A percentile compares a stretch with the other conserved stretches of the same genome.
Conservation (phyloP, 495 filamentous ascomycete species). For the Podospora pseudoanserina region DNA sequence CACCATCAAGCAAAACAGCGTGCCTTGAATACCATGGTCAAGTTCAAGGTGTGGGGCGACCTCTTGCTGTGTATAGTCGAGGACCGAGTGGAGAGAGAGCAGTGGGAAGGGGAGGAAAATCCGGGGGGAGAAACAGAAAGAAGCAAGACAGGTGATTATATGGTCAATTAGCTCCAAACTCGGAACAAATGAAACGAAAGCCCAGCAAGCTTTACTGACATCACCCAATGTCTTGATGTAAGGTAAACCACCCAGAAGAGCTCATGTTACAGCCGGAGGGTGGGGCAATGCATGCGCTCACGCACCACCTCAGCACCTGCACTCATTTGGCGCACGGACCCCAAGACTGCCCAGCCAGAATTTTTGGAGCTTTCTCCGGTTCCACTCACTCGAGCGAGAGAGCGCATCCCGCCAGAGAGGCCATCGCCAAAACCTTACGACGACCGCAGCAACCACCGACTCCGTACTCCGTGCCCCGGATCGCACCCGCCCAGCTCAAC, state of each 20-base stretch:
- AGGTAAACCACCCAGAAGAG: neutral
- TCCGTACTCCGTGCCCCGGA: too few species aligned
- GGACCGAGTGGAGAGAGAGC: too few species aligned
- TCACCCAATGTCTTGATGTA: constrained; percentile 14
- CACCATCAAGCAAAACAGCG: constrained; percentile 8
- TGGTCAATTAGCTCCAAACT: neutral
- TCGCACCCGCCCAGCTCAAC: constrained; percentile 49
- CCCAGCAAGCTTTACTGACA: constrained; percentile 17
- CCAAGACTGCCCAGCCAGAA: neutral
- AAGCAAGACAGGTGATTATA: neutral
- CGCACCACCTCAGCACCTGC: too few species aligned
- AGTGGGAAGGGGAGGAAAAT: neutral
- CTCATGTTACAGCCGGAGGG: neutral
- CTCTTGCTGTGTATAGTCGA: neutral
- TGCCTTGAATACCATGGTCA: constrained; percentile 49
- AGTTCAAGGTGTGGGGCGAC: neutral
- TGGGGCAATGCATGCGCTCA: neutral
- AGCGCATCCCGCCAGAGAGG: neutral
- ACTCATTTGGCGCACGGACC: neutral
- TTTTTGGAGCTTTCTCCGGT: neutral
- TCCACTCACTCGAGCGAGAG: neutral
- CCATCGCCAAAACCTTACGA: constrained; percentile 4
- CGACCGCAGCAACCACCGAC: neutral
- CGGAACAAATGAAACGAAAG: neutral
- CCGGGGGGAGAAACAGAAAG: neutral